phyloP scores from a whole-genome alignment of 2,329 filamentous ascomycete species.

The Epicoccum nigrum region DNA sequence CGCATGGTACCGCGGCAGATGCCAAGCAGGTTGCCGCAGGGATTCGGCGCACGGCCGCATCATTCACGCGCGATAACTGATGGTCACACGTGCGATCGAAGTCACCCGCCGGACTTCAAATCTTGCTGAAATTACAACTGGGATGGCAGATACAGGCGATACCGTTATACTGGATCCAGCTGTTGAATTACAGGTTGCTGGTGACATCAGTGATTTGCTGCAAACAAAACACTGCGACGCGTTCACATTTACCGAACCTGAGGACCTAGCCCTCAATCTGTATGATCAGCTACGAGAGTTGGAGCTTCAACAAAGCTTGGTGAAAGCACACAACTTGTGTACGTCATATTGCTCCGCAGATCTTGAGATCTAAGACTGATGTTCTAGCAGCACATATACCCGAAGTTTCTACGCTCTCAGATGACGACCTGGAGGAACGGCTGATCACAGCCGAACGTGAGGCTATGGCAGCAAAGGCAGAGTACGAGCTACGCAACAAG shows the following conservation, averaged over 20 bases:
- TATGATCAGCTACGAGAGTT: conserved; percentile 75
- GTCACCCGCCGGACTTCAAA: conserved; percentile 1
- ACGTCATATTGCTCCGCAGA: conserved; percentile 8
- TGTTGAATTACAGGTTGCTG: conserved; percentile 16
- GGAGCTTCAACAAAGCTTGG: conserved; percentile 72
- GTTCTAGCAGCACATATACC: conserved; percentile 31
- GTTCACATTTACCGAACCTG: conserved; percentile 68
- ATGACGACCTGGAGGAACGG: conserved; percentile 60
- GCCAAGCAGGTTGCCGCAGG: conserved; percentile 38
- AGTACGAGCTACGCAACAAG: conserved; percentile 71
- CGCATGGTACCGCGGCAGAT: conserved; percentile 25
- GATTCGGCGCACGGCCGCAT: conserved; percentile 36
- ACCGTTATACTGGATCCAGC: conserved; percentile 29
- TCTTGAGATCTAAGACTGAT: conserved; percentile 20
- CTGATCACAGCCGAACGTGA: conserved; percentile 65
- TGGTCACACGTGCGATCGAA: conserved; percentile 13
- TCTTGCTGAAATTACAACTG: conserved; percentile 5
- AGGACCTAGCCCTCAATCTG: conserved; percentile 69
- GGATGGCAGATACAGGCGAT: conserved; percentile 33
- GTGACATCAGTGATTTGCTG: conserved; percentile 46
- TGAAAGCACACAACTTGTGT: conserved; percentile 54
- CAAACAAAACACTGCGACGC: conserved; percentile 53
- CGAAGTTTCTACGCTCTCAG: conserved; percentile 50
- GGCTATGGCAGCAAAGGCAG: conserved; percentile 72
- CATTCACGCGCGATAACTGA: conserved; percentile 22